Evolutionary conservation across 257 asterid species (phyloP).

Genomic region (Solanum peruvianum): DNA sequence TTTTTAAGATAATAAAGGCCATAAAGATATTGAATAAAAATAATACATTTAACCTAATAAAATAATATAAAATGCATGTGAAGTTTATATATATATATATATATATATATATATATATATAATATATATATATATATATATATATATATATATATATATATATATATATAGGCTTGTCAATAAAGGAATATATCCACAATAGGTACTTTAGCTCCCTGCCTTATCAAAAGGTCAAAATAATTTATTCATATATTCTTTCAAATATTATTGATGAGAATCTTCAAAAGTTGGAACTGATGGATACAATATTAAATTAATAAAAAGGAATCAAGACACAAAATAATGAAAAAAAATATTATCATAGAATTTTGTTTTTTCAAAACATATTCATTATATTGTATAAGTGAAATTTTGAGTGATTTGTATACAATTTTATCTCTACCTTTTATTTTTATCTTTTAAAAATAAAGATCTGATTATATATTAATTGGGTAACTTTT

Average conservation of each 20-base stretch:
- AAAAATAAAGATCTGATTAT: too few species aligned
- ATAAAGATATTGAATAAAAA: too few species aligned
- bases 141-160: too few species aligned
- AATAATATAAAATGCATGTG: neutral
- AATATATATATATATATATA: too few species aligned
- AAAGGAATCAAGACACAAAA: neutral
- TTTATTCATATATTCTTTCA: neutral
- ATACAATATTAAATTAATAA: neutral
- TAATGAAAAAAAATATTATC: neutral
- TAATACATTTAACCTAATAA: neutral
- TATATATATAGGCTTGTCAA: neutral
- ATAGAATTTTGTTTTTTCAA: neutral
- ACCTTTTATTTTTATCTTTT: neutral
- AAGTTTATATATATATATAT: too few species aligned
- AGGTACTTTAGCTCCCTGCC: neutral
- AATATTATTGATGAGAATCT: neutral
- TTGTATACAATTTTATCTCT: neutral
- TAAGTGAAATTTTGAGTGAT: too few species aligned
- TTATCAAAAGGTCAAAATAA: neutral
- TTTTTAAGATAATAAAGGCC: too few species aligned
- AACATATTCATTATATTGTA: accelerated
- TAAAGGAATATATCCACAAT: neutral
- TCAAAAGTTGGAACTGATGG: neutral
- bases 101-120: too few species aligned
- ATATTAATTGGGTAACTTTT: accelerated